Base-by-base conservation (phyloP, 139 green algal genomes). In the Coelastrella sp. region DNA sequence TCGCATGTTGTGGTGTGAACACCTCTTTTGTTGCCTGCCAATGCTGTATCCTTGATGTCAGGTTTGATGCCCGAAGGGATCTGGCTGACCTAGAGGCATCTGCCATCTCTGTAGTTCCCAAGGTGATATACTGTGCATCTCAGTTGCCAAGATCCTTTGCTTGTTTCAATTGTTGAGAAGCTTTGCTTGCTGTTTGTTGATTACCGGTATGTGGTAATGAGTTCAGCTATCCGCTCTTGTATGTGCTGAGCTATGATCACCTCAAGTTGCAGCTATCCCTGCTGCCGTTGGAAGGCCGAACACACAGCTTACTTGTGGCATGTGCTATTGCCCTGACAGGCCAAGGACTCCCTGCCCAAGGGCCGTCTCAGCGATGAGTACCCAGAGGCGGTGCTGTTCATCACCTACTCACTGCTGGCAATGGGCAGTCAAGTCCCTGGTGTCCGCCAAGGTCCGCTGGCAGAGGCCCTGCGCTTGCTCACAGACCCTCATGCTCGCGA, bases 61-160 rank as follows among this genome's bases (percentile, higher is more conserved):
- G 90, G 90, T 95, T 94, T 89, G 97, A 99, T 88, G 95, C 97
- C 17, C 82, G 92, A 25, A 91, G 97, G 0, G 97, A 99, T 91
- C 92, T 99, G 63, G 75, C 92, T 12, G 96, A 98, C 78, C 84
- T 97, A 0, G 24, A 82, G 6, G 89, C 74, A 10, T 49, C 14
- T 6, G 10, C 92, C 59, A 93, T 94, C 24, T 0, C 95, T 61
- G 89, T 97, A 8, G 94, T 93, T 58, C 94, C 94, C 4, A 89
- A 93, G 92, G 95, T 95, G 73, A 49, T 19, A 4, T 8, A 80
- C 7, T 59, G 24, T 14, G 74, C 15, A 25, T 25, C 63, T 70
- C 63, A 3, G 3, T 49, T 49, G 35, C 35, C 35, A 49, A 49
- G 35, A 49, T 5, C 3, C 35, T 49, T 49, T 49, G 35, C 35